phyloP scores from a whole-genome alignment of 768 basidiomycete genomes.

The Auriscalpium orientale region DNA sequence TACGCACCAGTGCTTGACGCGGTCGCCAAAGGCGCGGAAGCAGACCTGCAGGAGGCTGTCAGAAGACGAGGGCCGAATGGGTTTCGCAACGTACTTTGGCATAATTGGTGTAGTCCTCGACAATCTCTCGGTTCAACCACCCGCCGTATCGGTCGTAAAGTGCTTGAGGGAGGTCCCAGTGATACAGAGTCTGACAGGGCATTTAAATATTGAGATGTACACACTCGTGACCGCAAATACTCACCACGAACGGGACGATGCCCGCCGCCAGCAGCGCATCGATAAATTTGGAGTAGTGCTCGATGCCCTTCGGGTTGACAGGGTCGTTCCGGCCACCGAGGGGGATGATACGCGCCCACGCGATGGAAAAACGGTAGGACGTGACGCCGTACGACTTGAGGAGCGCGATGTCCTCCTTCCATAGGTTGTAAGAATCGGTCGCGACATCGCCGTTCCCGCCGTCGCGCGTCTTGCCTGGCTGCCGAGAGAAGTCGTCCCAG shows the following conservation, averaged over 20 bases:
- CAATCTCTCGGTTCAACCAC: slow-evolving; percentile 67
- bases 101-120: slow-evolving; percentile 58
- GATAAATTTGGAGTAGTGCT: slow-evolving; percentile 64
- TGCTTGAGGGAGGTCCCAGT: slow-evolving; percentile 74
- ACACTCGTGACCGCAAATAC: slow-evolving; percentile 17
- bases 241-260: slow-evolving; percentile 61
- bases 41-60: slow-evolving; percentile 38
- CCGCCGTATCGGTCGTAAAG: slow-evolving; percentile 70
- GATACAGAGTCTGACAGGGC: slow-evolving; percentile 51
- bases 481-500: slow-evolving; percentile 66
- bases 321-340: slow-evolving; percentile 67
- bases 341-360: slow-evolving; percentile 73
- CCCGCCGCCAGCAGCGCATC: slow-evolving; percentile 57
- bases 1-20: slow-evolving; percentile 64
- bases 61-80: not conserved
- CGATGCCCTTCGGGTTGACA: slow-evolving; percentile 60
- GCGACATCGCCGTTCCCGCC: slow-evolving; percentile 62
- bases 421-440: slow-evolving; percentile 62
- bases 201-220: not conserved
- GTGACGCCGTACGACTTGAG: slow-evolving; percentile 59
- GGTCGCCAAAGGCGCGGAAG: slow-evolving; percentile 68
- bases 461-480: slow-evolving; percentile 62
- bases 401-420: slow-evolving; percentile 59
- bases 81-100: slow-evolving; percentile 23
- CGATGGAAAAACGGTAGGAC: slow-evolving; percentile 70